Conservation (phyloP, 768 basidiomycete species). For the Imleria badia region DNA sequence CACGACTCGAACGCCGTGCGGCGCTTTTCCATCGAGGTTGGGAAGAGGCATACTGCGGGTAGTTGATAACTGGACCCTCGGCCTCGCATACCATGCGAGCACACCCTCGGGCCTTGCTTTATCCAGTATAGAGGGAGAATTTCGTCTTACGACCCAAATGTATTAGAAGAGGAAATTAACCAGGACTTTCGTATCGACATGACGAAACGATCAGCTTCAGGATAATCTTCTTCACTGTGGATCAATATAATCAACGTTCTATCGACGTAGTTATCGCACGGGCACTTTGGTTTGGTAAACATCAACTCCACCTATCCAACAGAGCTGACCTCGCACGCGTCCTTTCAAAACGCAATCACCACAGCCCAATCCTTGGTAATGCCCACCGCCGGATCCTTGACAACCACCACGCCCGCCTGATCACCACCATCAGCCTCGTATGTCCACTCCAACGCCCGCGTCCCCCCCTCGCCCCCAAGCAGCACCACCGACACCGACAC, state of each 20-base stretch:
- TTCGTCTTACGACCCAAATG: neutral
- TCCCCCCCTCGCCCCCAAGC: constrained; percentile 36
- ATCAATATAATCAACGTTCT: neutral
- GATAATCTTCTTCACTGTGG: neutral
- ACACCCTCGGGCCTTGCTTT: neutral
- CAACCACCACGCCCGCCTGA: constrained; percentile 61
- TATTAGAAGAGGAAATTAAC: neutral
- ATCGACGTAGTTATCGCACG: neutral
- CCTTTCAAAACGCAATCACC: constrained; percentile 27
- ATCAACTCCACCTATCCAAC: neutral
- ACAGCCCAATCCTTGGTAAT: constrained; percentile 69
- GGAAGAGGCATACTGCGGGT: neutral
- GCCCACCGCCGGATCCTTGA: constrained; percentile 71
- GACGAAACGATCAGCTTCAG: too few relatives aligned
- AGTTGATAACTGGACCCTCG: neutral
- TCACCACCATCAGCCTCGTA: constrained; percentile 60
- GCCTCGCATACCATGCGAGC: neutral
- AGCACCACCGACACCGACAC: constrained; percentile 53
- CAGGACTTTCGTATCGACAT: neutral
- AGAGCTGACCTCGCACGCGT: too few relatives aligned
- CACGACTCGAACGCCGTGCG: neutral
- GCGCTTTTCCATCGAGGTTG: neutral
- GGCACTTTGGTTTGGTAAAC: neutral
- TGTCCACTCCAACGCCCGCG: constrained; percentile 59
- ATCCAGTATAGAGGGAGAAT: neutral